phyloP scores from a whole-genome alignment of 176 grass and related monocot species.

The Triticum urartu region DNA sequence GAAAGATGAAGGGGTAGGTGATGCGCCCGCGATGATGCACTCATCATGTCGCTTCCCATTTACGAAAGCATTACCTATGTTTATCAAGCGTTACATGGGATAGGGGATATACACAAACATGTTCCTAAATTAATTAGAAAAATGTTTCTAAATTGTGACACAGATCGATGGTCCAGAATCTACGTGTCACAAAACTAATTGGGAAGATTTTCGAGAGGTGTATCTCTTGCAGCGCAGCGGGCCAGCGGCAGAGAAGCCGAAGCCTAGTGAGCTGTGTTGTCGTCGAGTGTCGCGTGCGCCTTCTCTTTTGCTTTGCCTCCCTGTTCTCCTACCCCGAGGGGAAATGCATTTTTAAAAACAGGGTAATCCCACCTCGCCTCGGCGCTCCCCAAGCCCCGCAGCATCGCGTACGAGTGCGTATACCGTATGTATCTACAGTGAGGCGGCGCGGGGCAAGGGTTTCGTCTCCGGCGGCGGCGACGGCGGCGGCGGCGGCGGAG shows the following conservation, averaged over 20 bases:
- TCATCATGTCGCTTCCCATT: too few relatives aligned
- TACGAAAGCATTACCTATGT: too few relatives aligned
- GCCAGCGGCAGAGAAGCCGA: not conserved
- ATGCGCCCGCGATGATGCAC: too few relatives aligned
- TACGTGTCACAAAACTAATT: too few relatives aligned
- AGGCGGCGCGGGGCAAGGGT: conserved; percentile 31
- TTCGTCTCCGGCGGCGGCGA: conserved; percentile 28
- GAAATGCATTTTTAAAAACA: not conserved
- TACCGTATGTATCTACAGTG: conserved; percentile 58
- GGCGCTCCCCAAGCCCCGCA: conserved; percentile 19
- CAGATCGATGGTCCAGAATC: too few relatives aligned
- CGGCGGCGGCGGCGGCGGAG: not conserved
- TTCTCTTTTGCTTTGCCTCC: not conserved
- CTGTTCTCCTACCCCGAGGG: not conserved
- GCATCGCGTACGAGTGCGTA: conserved; percentile 26
- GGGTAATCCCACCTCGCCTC: conserved; percentile 14
- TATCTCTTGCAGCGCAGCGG: too few relatives aligned
- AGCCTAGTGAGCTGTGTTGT: not conserved
- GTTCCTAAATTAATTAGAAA: too few relatives aligned
- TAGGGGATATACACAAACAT: too few relatives aligned
- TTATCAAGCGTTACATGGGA: too few relatives aligned
- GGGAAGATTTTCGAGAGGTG: too few relatives aligned
- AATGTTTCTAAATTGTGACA: too few relatives aligned
- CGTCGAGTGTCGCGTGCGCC: not conserved
- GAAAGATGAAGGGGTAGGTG: too few relatives aligned